Evolutionary conservation across 495 filamentous ascomycete species (phyloP).

Genomic region (Mycothermus thermophilus): DNA sequence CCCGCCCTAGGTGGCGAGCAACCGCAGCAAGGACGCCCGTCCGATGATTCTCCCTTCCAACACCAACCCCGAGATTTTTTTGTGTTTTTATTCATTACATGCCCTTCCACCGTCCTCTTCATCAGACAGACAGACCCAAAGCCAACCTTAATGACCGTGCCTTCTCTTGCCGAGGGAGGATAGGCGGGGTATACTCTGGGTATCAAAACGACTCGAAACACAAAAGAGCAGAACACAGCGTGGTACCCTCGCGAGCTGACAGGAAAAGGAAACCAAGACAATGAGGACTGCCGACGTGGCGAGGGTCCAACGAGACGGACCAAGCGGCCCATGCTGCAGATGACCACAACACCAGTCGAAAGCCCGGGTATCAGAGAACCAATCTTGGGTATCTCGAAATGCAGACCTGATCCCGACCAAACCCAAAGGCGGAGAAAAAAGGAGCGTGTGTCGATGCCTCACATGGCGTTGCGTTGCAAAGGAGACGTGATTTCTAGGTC

Average conservation of each 20-base stretch:
- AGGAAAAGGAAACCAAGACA: background rate
- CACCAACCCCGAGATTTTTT: slow-evolving; percentile 1
- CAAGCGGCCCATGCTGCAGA: background rate
- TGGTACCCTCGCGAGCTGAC: slow-evolving; percentile 1
- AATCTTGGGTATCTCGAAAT: slow-evolving; percentile 44
- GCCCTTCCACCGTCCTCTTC: slow-evolving; percentile 5
- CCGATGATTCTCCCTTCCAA: slow-evolving; percentile 3
- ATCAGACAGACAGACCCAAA: slow-evolving; percentile 9
- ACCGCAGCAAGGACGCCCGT: background rate
- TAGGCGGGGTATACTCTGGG: slow-evolving; percentile 20
- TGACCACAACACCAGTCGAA: background rate
- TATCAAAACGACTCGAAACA: slow-evolving; percentile 19
- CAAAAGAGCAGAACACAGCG: background rate
- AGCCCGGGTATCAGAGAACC: slow-evolving; percentile 33
- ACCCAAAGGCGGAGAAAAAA: slow-evolving; percentile 25
- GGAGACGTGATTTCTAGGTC: slow-evolving; percentile 4
- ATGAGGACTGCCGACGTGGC: background rate
- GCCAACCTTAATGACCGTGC: slow-evolving; percentile 9
- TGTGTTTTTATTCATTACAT: slow-evolving; percentile 1
- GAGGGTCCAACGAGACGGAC: background rate
- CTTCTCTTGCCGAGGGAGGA: slow-evolving; percentile 1
- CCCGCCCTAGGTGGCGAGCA: slow-evolving; percentile 8
- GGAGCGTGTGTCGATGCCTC: slow-evolving; percentile 2
- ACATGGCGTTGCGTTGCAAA: slow-evolving; percentile 9
- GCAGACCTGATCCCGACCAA: slow-evolving; percentile 40